A percentile compares a stretch with the other conserved stretches of the same genome.
phyloP scores from a whole-genome alignment of 202 grass and related monocot species.

The Schoenoplectus triqueter region DNA sequence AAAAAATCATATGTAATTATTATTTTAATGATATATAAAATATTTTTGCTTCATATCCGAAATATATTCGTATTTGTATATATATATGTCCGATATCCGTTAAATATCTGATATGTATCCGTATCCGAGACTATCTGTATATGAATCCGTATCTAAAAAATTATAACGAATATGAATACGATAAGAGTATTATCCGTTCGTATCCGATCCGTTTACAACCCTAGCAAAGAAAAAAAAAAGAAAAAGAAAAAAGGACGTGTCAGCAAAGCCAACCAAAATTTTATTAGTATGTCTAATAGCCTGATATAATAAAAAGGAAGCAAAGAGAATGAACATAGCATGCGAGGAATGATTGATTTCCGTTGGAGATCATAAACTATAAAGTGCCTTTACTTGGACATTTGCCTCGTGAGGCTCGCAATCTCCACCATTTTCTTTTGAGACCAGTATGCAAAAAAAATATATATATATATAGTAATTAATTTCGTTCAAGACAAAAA shows the following conservation, averaged over 20 bases:
- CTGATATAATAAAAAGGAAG: neutral
- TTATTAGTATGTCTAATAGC: neutral
- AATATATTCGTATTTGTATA: no score
- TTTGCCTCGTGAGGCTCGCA: neutral
- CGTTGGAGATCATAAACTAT: neutral
- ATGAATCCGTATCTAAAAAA: no score
- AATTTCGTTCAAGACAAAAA: constrained; percentile 23
- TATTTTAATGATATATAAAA: no score
- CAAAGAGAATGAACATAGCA: constrained; percentile 27
- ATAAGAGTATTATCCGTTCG: no score
- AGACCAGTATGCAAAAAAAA: neutral
- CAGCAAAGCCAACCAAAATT: constrained; percentile 13
- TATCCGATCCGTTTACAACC: no score
- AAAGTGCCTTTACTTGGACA: constrained; percentile 24
- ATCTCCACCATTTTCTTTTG: constrained; percentile 23
- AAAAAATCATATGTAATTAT: no score
- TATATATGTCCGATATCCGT: no score
- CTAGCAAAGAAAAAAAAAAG: neutral
- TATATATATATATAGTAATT: neutral
- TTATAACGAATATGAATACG: no score
- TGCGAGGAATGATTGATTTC: constrained; percentile 18
- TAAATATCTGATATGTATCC: no score
- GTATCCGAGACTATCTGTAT: no score
- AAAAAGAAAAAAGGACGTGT: neutral
- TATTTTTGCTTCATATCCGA: no score